These are phyloP conservation scores for Begonia loranthoides DNA, from an alignment of 306 rosid species.

Conservation along the genomic window DNA sequence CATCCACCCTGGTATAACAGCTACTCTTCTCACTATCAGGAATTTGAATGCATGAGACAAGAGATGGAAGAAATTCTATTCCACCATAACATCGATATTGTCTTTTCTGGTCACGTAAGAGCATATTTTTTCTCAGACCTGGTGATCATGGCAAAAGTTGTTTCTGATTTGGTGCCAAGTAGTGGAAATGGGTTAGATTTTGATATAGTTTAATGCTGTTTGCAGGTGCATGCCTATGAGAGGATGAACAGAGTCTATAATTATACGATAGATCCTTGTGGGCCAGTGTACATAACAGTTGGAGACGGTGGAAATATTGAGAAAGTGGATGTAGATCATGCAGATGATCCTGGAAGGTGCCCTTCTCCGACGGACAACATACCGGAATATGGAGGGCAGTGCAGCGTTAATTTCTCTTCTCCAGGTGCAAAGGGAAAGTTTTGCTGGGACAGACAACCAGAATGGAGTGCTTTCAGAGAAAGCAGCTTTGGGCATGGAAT, in stretches of 20 bases:
- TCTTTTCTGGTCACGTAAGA: conserved; percentile 85
- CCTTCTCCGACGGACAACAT: conserved; percentile 60
- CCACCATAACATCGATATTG: conserved; percentile 48
- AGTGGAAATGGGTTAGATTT: too few species aligned
- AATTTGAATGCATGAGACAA: conserved; percentile 89
- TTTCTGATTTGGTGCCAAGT: too few species aligned
- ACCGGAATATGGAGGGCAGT: conserved; percentile 83
- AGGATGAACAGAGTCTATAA: conserved; percentile 77
- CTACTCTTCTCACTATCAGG: conserved; percentile 84
- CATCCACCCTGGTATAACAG: conserved; percentile 92
- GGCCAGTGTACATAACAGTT: conserved; percentile 70
- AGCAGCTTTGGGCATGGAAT: conserved; percentile 97
- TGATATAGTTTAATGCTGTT: too few species aligned
- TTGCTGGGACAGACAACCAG: conserved; percentile 80
- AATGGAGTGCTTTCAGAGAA: conserved; percentile 93
- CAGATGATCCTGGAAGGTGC: conserved; percentile 83
- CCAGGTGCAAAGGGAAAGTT: conserved; percentile 78
- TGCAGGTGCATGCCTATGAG: conserved; percentile 90
- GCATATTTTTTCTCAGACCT: too few species aligned
- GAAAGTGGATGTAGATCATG: conserved; percentile 71
- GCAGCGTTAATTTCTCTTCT: conserved; percentile 56
- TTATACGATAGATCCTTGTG: conserved; percentile 70
- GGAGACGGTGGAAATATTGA: conserved; percentile 97
- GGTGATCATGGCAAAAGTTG: too few species aligned
- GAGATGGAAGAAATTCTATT: conserved; percentile 86